phyloP scores from a whole-genome alignment of 164 flowering plant species.

The Aristolochia contorta region DNA sequence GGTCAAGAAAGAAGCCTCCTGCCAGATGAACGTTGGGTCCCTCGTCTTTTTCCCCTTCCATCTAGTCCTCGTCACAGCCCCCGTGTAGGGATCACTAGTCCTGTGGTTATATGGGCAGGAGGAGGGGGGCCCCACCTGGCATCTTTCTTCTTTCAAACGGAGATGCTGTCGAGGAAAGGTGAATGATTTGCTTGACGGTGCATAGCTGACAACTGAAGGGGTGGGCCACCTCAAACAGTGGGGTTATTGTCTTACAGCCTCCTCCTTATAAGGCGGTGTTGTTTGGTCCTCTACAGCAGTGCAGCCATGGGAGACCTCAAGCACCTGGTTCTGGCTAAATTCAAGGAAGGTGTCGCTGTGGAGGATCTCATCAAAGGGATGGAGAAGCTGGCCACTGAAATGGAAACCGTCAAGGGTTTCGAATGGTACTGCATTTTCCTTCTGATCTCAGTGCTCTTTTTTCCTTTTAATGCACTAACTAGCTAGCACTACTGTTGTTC shows the following conservation, averaged over 20 bases:
- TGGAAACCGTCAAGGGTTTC: constrained; percentile 60
- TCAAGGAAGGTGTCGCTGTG: constrained; percentile 65
- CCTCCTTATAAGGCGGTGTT: not conserved
- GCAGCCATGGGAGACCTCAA: constrained; percentile 48
- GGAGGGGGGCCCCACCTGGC: not conserved
- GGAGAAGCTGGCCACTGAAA: constrained; percentile 53
- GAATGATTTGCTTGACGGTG: not conserved
- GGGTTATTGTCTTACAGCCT: not conserved
- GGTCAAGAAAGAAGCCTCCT: not conserved
- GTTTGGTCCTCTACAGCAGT: not conserved
- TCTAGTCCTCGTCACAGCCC: too few species aligned
- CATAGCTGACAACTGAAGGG: not conserved
- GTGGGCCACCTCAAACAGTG: not conserved
- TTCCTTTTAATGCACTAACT: too few species aligned
- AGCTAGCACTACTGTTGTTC: too few species aligned
- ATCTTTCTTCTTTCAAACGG: not conserved
- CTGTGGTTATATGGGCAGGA: too few species aligned
- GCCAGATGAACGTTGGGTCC: not conserved
- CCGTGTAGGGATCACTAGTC: too few species aligned
- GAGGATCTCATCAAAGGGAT: constrained; percentile 60
- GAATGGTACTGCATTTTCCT: constrained; percentile 43
- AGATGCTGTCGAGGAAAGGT: constrained; percentile 2
- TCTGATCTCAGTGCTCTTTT: too few species aligned
- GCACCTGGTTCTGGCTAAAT: constrained; percentile 81
- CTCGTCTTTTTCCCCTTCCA: not conserved